Percentiles rank a stretch among this genome's conserved stretches.
Evolutionary conservation across 2,329 filamentous ascomycete species (phyloP).

Genomic region (Aspergillus cejpii): DNA sequence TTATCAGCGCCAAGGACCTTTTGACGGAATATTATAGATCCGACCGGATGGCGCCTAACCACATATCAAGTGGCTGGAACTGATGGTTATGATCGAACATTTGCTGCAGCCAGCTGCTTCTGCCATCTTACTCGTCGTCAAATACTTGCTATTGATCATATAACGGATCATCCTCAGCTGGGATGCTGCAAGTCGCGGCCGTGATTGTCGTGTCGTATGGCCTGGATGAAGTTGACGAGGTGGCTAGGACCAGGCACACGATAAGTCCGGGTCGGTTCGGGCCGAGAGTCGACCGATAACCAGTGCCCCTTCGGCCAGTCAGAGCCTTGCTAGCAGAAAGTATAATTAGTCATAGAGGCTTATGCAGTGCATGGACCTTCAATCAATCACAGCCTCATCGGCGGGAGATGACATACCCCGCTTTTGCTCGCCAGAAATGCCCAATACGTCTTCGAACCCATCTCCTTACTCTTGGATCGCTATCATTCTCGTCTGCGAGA

Average conservation of each 20-base stretch:
- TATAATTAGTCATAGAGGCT: constrained; percentile 5
- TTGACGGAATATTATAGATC: too few relatives aligned
- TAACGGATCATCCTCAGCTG: too few relatives aligned
- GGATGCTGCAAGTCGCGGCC: neutral
- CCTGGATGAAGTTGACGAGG: constrained; percentile 15
- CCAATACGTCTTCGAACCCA: constrained; percentile 4
- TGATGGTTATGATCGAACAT: constrained; percentile 15
- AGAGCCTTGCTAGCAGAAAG: constrained; percentile 1
- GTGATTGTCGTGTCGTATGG: constrained; percentile 23
- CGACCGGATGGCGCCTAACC: constrained; percentile 10
- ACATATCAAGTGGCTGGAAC: constrained; percentile 7
- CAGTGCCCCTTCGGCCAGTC: neutral
- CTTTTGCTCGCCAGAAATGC: constrained; percentile 9
- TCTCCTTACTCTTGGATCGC: constrained; percentile 4
- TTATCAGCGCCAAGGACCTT: too few relatives aligned
- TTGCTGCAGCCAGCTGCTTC: constrained; percentile 19
- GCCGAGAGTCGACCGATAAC: constrained; percentile 9
- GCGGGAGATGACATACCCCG: constrained; percentile 5
- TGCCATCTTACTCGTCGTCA: constrained; percentile 17
- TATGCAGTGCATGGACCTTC: neutral
- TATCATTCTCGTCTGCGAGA: constrained; percentile 4
- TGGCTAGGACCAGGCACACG: neutral
- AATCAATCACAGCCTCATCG: constrained; percentile 1
- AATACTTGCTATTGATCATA: constrained; percentile 18
- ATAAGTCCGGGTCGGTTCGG: constrained; percentile 10